Conservation (phyloP, 495 filamentous ascomycete genomes). For the Elaphomyces granulatus region DNA sequence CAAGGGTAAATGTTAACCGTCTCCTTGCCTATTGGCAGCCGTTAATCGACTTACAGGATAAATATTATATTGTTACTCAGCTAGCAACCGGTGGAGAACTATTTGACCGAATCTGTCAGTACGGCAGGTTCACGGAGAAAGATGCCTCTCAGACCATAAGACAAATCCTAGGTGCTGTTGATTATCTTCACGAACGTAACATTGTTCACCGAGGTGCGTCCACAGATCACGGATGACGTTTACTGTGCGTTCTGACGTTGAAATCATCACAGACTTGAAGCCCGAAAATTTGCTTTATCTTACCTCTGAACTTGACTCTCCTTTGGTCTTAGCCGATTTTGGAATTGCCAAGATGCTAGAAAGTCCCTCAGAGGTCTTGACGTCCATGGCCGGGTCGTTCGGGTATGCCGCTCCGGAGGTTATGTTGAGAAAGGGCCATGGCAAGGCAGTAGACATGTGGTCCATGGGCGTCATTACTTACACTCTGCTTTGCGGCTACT, state of each 20-base stretch:
- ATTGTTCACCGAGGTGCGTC: slow-evolving; percentile 84
- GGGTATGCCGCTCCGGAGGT: slow-evolving; percentile 97
- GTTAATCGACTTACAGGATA: slow-evolving; percentile 49
- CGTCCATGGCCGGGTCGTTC: slow-evolving; percentile 97
- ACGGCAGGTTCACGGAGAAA: slow-evolving; percentile 97
- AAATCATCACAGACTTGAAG: slow-evolving; percentile 64
- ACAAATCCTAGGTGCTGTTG: slow-evolving; percentile 85
- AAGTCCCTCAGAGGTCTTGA: slow-evolving; percentile 75
- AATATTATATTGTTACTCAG: slow-evolving; percentile 99
- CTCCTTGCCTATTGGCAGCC: background rate
- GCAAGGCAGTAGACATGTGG: slow-evolving; percentile 99
- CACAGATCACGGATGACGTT: background rate
- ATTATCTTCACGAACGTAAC: slow-evolving; percentile 89
- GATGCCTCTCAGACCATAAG: slow-evolving; percentile 94
- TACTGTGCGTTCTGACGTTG: background rate
- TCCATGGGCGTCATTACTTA: slow-evolving; percentile 98
- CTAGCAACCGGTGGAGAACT: slow-evolving; percentile 92
- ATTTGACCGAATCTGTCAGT: slow-evolving; percentile 96
- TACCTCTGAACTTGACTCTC: slow-evolving; percentile 57
- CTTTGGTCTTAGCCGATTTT: slow-evolving; percentile 90
- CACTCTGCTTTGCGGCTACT: slow-evolving; percentile 97
- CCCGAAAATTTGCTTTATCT: slow-evolving; percentile 96
- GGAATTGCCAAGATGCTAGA: slow-evolving; percentile 99
- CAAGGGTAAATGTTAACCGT: slow-evolving; percentile 36
- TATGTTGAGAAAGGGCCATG: slow-evolving; percentile 94